Evolutionary conservation across 345 rosid genomes (phyloP), one percentile per base, ranked within the genome.

Genomic region (Aegle marmelos): DNA sequence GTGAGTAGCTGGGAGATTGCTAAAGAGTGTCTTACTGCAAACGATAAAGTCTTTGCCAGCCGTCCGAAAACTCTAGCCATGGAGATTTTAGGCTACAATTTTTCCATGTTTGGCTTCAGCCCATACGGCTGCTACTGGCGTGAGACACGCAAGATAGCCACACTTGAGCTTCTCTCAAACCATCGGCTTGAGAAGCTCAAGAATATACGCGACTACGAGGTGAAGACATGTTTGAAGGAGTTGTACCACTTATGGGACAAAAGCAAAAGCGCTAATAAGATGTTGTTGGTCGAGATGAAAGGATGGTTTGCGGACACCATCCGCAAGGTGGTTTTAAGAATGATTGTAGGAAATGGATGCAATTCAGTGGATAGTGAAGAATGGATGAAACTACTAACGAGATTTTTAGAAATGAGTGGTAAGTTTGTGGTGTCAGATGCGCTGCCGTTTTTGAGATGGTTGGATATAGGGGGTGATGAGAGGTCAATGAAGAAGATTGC

Each of bases 71-170:
- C 74, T 0, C 53, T 79, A 2, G 73, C 70, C 64, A 37, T 21
- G 21, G 80, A 80, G 25, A 2, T 78, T 9, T 0, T 87, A 73
- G 70, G 77, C 41, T 83, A 75, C 63, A 75, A 83, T 50, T 14
- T 30, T 2, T 57, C 83, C 54, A 60, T 85, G 67, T 0, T 87
- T 9, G 72, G 73, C 0, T 59, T 76, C 4, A 17, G 75, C 19
- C 81, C 85, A 0, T 81, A 87, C 7, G 84, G 88, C 9, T 67
- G 80, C 4, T 79, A 78, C 48, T 85, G 88, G 90, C 86, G 86
- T 2, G 74, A 70, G 56, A 5, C 21, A 0, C 56, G 56, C 21
- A 50, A 50, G 56, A 50, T 50, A 50, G 17, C 56, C 56, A 50
- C 21, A 16, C 56, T 50, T 16, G 56, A 50, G 6, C 56, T 50